Evolutionary conservation across 2,329 filamentous ascomycete genomes (phyloP), one percentile per base, ranked within the genome.

Genomic region (Plectosphaerella plurivora): DNA sequence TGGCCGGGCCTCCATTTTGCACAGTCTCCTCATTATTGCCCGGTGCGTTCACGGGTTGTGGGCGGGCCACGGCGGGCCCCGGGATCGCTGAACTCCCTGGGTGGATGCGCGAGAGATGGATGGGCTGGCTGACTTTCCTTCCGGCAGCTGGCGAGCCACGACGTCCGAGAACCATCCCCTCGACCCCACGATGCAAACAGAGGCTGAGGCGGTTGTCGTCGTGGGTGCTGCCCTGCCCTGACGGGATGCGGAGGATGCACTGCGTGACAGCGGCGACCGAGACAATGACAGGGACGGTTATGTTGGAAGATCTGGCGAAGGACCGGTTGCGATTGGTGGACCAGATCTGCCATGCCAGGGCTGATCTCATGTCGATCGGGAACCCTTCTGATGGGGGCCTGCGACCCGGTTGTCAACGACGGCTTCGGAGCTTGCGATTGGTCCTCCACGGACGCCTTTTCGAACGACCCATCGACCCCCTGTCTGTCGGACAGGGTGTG

Each of bases 321-420:
- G 47, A 28, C 37, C 33, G 45, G 37, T 54, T 58, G 60, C 60
- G 58, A 62, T 62, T 61, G 60, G 60, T 45, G 54, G 51, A 47
- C 50, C 51, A 54, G 49, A 54, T 58, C 59, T 53, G 55, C 50
- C 54, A 57, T 46, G 48, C 47, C 48, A 50, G 44, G 45, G 52
- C 51, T 57, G 54, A 57, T 57, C 55, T 57, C 47, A 54, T 52
- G 55, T 55, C 45, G 54, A 57, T 57, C 55, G 54, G 55, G 46
- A 53, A 52, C 55, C 47, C 47, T 48, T 49, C 28, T 47, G n/a
- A 39, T 18, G 18, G 46, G 45, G 45, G 10, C 45, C 25, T 48
- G 12, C 16, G 25, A 15, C 28, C 20, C 20, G 33, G 46, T 18
- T 37, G 47, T 37, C 47, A 39, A 39, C 7, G 15, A 11, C 15